Percentiles rank a stretch among this genome's conserved stretches.
Conservation (phyloP, 306 rosid species). For the Crotalaria pallida region DNA sequence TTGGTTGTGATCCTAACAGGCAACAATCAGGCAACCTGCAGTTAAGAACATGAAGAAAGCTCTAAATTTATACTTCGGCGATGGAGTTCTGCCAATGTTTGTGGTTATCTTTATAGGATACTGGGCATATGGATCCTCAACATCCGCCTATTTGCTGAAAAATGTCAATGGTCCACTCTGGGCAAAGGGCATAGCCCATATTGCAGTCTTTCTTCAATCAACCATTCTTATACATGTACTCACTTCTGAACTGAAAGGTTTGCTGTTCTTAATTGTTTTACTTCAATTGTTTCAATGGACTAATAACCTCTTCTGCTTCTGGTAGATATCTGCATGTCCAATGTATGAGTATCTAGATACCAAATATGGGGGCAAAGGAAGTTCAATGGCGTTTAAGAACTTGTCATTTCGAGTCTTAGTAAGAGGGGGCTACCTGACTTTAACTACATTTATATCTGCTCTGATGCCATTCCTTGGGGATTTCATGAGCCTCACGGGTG, state of each 20-base stretch:
- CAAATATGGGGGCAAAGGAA: conserved; percentile 65
- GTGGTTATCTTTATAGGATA: conserved; percentile 72
- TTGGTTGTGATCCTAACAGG: conserved; percentile 46
- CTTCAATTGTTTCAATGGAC: background rate
- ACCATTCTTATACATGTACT: conserved; percentile 82
- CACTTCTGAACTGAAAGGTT: conserved; percentile 16
- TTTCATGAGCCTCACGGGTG: conserved; percentile 99
- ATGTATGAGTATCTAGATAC: conserved; percentile 91
- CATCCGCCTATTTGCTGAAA: conserved; percentile 66
- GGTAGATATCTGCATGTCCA: conserved; percentile 91
- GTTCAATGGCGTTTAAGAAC: conserved; percentile 48
- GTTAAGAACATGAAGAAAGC: conserved; percentile 88
- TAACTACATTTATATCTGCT: conserved; percentile 74
- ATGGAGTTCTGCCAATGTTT: conserved; percentile 77
- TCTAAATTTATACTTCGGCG: conserved; percentile 77
- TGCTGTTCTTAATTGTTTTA: background rate
- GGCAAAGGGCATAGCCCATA: conserved; percentile 63
- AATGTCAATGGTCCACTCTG: conserved; percentile 76
- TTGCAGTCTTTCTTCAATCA: conserved; percentile 83
- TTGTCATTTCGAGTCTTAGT: conserved; percentile 60
- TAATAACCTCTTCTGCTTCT: conserved; percentile 3
- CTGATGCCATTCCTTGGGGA: conserved; percentile 92
- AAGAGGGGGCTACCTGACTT: conserved; percentile 75
- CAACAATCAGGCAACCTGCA: conserved; percentile 83
- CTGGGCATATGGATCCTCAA: conserved; percentile 93